Base-by-base conservation (phyloP, 495 filamentous ascomycete genomes). In the Penicillium alfredii region DNA sequence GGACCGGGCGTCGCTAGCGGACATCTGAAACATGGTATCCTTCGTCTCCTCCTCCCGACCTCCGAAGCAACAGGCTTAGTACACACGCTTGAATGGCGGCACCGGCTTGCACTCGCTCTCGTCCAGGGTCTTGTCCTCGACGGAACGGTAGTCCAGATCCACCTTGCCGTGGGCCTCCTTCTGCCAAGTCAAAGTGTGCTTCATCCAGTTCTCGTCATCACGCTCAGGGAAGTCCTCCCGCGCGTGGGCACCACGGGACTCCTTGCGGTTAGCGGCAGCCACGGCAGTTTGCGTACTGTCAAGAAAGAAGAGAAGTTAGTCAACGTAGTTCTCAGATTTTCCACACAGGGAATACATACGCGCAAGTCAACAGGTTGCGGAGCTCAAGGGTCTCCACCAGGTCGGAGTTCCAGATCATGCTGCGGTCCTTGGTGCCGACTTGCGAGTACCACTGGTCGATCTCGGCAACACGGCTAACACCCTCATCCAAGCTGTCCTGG, bases 321-420 rank as follows among this genome's bases (percentile, higher is more conserved):
- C 32, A 47, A n/a, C n/a, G 26, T 5, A 20, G 8, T 7, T 8
- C n/a, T 14, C 6, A 10, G 7, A 1, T 19, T 3, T 7, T 2
- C 20, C 3, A 15, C 15, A 6, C 1, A 16, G 32, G 33, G 29
- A 24, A 40, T 44, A 80, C 80, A 62, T 78, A 84, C 76, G 90
- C 90, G 78, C 90, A 97, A 54, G 90, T 96, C 50, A 97, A 67
- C 47, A 97, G 58, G 61, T 97, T 97, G 49, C 87, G 72, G 52
- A 96, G 72, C 68, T 97, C 90, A 26, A 97, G 76, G 17, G 88
- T 93, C 77, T 97, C 90, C 36, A 94, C 84, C 18, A 97, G 76
- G 53, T 97, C 90, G 23, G 84, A 86, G 78, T 97, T 97, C 90
- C 90, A 97, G 71, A 97, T 95, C 92, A 97, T 95, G 78, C 85